A percentile compares a stretch with the other conserved stretches of the same genome.
Evolutionary conservation across 1,139 yeast species (phyloP).

Genomic region (Casaregolazyma suthepensis): DNA sequence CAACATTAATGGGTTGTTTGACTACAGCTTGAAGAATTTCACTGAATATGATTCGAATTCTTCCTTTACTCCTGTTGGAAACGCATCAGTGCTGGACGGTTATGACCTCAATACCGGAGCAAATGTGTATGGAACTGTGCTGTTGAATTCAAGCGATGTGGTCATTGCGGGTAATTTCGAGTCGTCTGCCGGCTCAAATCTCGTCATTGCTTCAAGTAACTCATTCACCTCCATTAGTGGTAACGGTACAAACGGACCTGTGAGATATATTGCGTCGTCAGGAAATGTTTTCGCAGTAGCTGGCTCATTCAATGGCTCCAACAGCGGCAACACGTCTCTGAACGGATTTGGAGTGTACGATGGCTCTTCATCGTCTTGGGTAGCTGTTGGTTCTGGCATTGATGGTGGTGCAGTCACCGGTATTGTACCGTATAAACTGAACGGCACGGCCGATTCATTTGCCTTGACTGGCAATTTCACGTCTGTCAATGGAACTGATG

Average conservation of each 20-base stretch:
- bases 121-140: conserved; percentile 34
- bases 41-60: conserved; percentile 37
- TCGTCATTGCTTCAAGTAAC: conserved; percentile 5
- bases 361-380: conserved; percentile 21
- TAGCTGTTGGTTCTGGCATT: conserved; percentile 25
- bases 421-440: conserved; percentile 23
- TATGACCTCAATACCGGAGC: conserved; percentile 37
- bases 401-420: conserved; percentile 23
- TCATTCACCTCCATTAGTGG: conserved; percentile 24
- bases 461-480: conserved; percentile 35
- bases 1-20: conserved; percentile 64
- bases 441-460: conserved; percentile 32
- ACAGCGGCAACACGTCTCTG: conserved; percentile 20
- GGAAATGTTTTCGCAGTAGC: conserved; percentile 18
- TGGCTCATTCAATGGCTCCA: conserved; percentile 5
- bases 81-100: conserved; percentile 61
- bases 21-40: conserved; percentile 69
- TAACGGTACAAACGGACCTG: conserved; percentile 38
- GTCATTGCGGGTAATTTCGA: conserved; percentile 10
- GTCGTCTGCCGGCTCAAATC: conserved; percentile 4
- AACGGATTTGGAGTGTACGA: conserved; percentile 27
- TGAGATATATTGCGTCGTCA: conserved; percentile 26
- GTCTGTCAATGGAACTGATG: conserved; percentile 15
- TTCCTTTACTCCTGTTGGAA: conserved; percentile 47
- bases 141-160: conserved; percentile 23